These are phyloP conservation scores for Jamesozyma spencerorum DNA, from an alignment of 805 yeast genomes.

Conservation along the genomic window DNA sequence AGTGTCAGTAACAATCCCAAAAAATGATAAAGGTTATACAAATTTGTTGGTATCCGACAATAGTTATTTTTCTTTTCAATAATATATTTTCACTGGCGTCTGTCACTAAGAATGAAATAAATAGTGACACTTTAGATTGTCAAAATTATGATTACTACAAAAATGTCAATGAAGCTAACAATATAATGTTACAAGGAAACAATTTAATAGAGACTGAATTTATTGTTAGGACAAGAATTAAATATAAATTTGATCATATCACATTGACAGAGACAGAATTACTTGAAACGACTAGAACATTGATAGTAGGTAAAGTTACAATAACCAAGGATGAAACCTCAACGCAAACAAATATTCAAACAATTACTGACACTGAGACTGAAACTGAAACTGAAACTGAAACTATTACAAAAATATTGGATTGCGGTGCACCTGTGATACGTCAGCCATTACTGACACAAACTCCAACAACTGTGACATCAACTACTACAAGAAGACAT, in stretches of 20 bases:
- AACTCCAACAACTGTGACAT: conserved; percentile 9
- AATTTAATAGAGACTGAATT: conserved; percentile 17
- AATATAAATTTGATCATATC: conserved; percentile 11
- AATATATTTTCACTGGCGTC: too few species aligned
- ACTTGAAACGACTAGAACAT: conserved; percentile 12
- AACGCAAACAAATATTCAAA: conserved; percentile 12
- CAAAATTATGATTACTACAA: too few species aligned
- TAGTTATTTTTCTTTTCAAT: too few species aligned
- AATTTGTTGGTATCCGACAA: too few species aligned
- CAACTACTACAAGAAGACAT: conserved; percentile 9
- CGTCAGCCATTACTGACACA: too few species aligned
- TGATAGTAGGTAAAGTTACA: conserved; percentile 21
- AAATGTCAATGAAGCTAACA: too few species aligned
- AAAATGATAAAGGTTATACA: too few species aligned
- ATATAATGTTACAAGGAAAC: neutral
- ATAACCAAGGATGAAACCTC: conserved; percentile 10
- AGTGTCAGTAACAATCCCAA: too few species aligned
- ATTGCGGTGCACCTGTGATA: neutral
- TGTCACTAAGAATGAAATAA: too few species aligned
- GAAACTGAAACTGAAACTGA: neutral
- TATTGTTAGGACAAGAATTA: conserved; percentile 13
- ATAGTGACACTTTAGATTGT: too few species aligned
- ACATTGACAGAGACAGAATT: conserved; percentile 23
- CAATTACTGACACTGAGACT: conserved; percentile 14
- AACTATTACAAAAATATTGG: conserved; percentile 10